Evolutionary conservation across 768 basidiomycete species (phyloP).

Genomic region (Naematelia aurantialba): DNA sequence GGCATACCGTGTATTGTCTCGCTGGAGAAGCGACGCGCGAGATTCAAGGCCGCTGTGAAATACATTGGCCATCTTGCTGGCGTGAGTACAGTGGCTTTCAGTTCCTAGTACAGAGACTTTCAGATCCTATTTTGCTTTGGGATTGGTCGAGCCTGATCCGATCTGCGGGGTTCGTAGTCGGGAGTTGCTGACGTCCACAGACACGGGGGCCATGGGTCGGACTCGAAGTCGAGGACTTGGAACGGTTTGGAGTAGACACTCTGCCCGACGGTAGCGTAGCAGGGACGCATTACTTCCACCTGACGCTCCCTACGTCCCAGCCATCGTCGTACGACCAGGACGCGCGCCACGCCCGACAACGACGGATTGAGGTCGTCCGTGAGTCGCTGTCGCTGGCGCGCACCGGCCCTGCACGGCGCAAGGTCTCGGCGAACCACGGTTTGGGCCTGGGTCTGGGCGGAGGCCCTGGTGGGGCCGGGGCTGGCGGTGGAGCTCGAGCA

Average conservation of each 20-base stretch:
- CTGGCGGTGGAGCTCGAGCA: neutral
- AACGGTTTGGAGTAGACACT: slow-evolving; percentile 23
- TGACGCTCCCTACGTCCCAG: slow-evolving; percentile 2
- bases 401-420: neutral
- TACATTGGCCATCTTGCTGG: slow-evolving; percentile 41
- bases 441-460: slow-evolving; percentile 12
- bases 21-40: slow-evolving; percentile 13
- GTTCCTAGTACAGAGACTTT: neutral
- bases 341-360: slow-evolving; percentile 11
- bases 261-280: slow-evolving; percentile 22
- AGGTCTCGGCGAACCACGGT: neutral
- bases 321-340: slow-evolving; percentile 4
- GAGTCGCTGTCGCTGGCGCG: slow-evolving; percentile 3
- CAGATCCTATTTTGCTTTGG: no score
- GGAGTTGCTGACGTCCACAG: neutral
- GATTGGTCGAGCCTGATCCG: neutral
- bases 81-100: no score
- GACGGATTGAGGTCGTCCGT: slow-evolving; percentile 22
- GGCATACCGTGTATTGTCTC: slow-evolving; percentile 48
- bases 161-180: slow-evolving; percentile 16
- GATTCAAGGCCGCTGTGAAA: slow-evolving; percentile 38
- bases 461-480: neutral
- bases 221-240: slow-evolving; percentile 34
- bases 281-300: slow-evolving; percentile 38
- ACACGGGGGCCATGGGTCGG: slow-evolving; percentile 44